These are phyloP conservation scores for Mortierella sp. DNA, from an alignment of 371 early-diverging fungal species.

Conservation along the genomic window DNA sequence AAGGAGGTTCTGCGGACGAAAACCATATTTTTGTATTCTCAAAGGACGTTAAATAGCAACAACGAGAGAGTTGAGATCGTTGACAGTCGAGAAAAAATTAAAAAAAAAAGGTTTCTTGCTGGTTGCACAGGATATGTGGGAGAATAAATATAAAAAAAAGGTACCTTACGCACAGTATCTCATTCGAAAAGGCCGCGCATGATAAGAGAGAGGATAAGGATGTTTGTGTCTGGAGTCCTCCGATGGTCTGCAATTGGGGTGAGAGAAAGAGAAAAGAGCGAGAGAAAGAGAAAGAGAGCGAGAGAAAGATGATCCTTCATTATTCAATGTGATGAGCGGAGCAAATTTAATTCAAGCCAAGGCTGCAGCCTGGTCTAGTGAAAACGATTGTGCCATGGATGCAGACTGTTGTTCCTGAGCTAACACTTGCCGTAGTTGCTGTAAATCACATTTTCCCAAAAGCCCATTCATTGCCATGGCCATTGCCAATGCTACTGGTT, in stretches of 20 bases:
- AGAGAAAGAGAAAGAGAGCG: neutral
- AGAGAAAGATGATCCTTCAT: neutral
- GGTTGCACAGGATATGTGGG: neutral
- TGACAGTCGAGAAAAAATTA: neutral
- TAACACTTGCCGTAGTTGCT: neutral
- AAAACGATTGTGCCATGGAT: too few species aligned
- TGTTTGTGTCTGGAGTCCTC: neutral
- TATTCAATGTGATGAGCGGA: neutral
- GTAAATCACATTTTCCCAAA: neutral
- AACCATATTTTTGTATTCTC: neutral
- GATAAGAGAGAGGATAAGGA: neutral
- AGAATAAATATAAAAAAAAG: neutral
- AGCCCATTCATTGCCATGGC: neutral
- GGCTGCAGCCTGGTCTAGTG: neutral
- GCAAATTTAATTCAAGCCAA: neutral
- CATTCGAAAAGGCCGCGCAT: too few species aligned
- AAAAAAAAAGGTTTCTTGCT: neutral
- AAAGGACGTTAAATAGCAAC: neutral
- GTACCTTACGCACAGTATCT: neutral
- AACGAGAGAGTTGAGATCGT: neutral
- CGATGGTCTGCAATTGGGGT: neutral
- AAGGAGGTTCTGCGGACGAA: neutral
- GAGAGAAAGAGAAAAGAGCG: neutral
- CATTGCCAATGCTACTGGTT: neutral
- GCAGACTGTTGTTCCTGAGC: too few species aligned